phyloP scores from a whole-genome alignment of 2,329 filamentous ascomycete genomes.

The Trichoderma sp. region DNA sequence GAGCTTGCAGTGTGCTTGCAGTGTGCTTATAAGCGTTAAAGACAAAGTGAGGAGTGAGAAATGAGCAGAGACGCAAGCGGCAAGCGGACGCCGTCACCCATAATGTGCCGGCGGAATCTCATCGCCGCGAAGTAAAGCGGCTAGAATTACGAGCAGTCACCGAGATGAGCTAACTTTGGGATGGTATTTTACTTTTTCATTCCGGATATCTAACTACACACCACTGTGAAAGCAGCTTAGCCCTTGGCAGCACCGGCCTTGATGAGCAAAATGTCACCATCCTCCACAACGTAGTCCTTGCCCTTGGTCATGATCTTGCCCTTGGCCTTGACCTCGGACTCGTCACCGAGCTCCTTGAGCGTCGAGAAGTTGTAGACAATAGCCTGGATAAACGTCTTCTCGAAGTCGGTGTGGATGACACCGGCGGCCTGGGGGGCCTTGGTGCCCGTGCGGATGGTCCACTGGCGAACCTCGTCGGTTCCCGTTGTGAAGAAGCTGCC shows the following conservation, averaged over 20 bases:
- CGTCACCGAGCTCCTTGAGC: slow-evolving; percentile 85
- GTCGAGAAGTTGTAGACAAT: slow-evolving; percentile 87
- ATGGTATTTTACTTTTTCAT: slow-evolving; percentile 24
- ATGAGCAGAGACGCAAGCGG: too few species aligned
- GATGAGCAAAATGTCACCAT: slow-evolving; percentile 82
- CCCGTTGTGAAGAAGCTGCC: slow-evolving; percentile 97
- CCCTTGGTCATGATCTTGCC: slow-evolving; percentile 99
- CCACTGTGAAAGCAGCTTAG: slow-evolving; percentile 42
- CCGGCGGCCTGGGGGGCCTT: slow-evolving; percentile 98
- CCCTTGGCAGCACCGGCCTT: slow-evolving; percentile 84
- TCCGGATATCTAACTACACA: slow-evolving; percentile 19
- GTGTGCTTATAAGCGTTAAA: too few species aligned
- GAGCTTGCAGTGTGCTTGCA: too few species aligned
- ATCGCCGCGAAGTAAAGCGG: too few species aligned
- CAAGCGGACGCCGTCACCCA: too few species aligned
- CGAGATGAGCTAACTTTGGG: not conserved
- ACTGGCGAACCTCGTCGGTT: slow-evolving; percentile 94
- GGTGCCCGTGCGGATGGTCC: slow-evolving; percentile 93
- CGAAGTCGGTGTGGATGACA: slow-evolving; percentile 97
- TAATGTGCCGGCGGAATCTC: too few species aligned
- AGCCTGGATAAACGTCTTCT: slow-evolving; percentile 98
- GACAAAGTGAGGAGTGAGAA: too few species aligned
- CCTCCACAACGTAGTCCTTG: slow-evolving; percentile 91
- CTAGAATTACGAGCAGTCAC: not conserved
- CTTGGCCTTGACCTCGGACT: slow-evolving; percentile 84